A percentile compares a stretch with the other conserved stretches of the same genome.
phyloP scores from a whole-genome alignment of 2,329 filamentous ascomycete genomes.

The Colletotrichum orbiculare region DNA sequence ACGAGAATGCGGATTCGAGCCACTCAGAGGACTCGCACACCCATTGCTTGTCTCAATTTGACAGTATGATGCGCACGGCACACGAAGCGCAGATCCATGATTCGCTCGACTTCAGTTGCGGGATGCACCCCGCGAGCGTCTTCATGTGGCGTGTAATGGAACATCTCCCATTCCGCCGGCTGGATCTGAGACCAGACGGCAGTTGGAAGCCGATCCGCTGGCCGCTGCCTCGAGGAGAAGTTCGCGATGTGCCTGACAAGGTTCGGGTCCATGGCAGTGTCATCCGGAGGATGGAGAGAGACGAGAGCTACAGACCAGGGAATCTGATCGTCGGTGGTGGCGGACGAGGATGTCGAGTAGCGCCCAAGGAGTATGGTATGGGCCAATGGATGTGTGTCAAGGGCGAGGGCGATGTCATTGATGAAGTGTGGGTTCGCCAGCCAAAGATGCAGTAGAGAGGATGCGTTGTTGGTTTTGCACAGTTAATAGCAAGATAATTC shows the following conservation, averaged over 20 bases:
- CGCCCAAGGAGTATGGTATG: conserved; percentile 71
- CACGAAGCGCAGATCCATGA: conserved; percentile 73
- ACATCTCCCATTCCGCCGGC: conserved; percentile 81
- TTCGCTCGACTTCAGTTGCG: conserved; percentile 73
- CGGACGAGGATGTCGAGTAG: conserved; percentile 73
- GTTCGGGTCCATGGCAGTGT: conserved; percentile 80
- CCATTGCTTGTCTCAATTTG: conserved; percentile 53
- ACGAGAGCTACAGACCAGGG: conserved; percentile 76
- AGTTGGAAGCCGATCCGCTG: conserved; percentile 84
- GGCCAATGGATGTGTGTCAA: conserved; percentile 77
- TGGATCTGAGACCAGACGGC: conserved; percentile 79
- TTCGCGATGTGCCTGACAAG: conserved; percentile 77
- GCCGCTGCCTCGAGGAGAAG: conserved; percentile 82
- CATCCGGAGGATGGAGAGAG: conserved; percentile 74
- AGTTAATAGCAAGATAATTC: no score
- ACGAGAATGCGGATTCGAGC: conserved; percentile 8
- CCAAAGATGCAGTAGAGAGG: background rate
- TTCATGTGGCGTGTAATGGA: conserved; percentile 83
- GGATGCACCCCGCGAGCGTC: conserved; percentile 66
- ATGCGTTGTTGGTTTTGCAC: no score
- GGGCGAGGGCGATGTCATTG: conserved; percentile 74
- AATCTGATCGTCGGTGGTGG: conserved; percentile 85
- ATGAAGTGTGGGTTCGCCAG: conserved; percentile 71
- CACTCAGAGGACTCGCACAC: background rate
- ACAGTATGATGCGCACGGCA: conserved; percentile 67